Evolutionary conservation across 495 filamentous ascomycete genomes (phyloP).

Genomic region (Podospora fimiseda): DNA sequence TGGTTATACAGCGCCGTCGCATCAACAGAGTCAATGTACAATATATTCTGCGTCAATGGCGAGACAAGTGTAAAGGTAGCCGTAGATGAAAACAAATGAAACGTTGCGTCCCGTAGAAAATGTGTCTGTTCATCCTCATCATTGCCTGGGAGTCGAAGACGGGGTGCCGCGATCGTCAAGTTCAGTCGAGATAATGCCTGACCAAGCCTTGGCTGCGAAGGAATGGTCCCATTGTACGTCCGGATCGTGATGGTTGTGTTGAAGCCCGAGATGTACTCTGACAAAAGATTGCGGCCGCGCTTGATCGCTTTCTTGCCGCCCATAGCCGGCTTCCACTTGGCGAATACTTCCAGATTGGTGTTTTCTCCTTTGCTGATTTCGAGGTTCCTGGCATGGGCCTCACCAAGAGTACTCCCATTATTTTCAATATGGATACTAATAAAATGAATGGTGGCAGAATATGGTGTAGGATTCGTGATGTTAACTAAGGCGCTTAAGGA

Average conservation of each 20-base stretch:
- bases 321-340: slow-evolving; percentile 65
- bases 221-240: slow-evolving; percentile 63
- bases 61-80: slow-evolving; percentile 80
- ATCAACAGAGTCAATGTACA: slow-evolving; percentile 71
- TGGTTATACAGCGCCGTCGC: slow-evolving; percentile 81
- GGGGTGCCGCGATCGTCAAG: slow-evolving; percentile 8
- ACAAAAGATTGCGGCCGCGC: slow-evolving; percentile 66
- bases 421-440: slow-evolving; percentile 65
- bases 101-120: slow-evolving; percentile 81
- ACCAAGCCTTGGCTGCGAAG: slow-evolving; percentile 65
- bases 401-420: slow-evolving; percentile 69
- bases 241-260: slow-evolving; percentile 73
- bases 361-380: slow-evolving; percentile 63
- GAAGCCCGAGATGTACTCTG: slow-evolving; percentile 78
- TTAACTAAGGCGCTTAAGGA: slow-evolving; percentile 64
- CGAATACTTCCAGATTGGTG: slow-evolving; percentile 58
- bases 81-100: slow-evolving; percentile 79
- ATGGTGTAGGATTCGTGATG: slow-evolving; percentile 83
- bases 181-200: slow-evolving; percentile 60
- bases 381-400: slow-evolving; percentile 57
- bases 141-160: slow-evolving; percentile 38
- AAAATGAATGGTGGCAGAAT: slow-evolving; percentile 73
- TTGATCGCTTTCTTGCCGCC: slow-evolving; percentile 53
- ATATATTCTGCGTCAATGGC: slow-evolving; percentile 60
- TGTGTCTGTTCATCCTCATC: slow-evolving; percentile 43